These are phyloP conservation scores for Ceratocystis lukuohia DNA, from an alignment of 2,329 filamentous ascomycete genomes.

Conservation along the genomic window DNA sequence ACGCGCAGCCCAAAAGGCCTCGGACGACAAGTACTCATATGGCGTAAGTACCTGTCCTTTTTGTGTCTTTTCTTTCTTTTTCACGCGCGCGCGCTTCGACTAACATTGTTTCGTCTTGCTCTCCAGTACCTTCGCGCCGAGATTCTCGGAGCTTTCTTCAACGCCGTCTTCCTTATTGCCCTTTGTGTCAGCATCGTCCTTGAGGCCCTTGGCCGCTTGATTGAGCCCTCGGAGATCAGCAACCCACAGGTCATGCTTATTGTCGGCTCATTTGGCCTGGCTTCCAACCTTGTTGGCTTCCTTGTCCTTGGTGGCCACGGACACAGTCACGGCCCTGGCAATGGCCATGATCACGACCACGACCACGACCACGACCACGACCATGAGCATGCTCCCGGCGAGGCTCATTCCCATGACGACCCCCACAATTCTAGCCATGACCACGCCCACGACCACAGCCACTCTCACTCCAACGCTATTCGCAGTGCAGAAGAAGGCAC, in stretches of 20 bases:
- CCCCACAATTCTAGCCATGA: conserved; percentile 35
- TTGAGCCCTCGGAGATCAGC: conserved; percentile 76
- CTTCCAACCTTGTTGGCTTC: conserved; percentile 80
- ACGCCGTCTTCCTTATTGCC: conserved; percentile 93
- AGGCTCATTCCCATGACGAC: conserved; percentile 28
- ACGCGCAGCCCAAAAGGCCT: conserved; percentile 68
- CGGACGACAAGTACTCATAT: conserved; percentile 87
- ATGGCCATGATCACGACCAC: conserved; percentile 40
- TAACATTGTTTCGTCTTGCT: neutral
- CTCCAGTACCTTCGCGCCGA: conserved; percentile 86
- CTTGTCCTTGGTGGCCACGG: conserved; percentile 88
- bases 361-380: conserved; percentile 32
- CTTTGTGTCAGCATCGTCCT: conserved; percentile 93
- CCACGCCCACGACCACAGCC: neutral
- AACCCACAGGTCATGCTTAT: conserved; percentile 80
- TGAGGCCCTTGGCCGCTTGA: conserved; percentile 80
- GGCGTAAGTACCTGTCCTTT: conserved; percentile 46
- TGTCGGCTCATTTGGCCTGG: conserved; percentile 73
- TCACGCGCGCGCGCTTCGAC: neutral
- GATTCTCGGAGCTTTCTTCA: conserved; percentile 89
- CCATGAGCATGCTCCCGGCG: conserved; percentile 28
- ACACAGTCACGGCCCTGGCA: conserved; percentile 57
- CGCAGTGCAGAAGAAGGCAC: conserved; percentile 38
- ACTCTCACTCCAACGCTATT: conserved; percentile 21
- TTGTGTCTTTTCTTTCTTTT: neutral